Percentiles rank a stretch among this genome's conserved stretches.
phyloP scores from a whole-genome alignment of 2,329 filamentous ascomycete genomes.

The Arthrobotrys megalospora region DNA sequence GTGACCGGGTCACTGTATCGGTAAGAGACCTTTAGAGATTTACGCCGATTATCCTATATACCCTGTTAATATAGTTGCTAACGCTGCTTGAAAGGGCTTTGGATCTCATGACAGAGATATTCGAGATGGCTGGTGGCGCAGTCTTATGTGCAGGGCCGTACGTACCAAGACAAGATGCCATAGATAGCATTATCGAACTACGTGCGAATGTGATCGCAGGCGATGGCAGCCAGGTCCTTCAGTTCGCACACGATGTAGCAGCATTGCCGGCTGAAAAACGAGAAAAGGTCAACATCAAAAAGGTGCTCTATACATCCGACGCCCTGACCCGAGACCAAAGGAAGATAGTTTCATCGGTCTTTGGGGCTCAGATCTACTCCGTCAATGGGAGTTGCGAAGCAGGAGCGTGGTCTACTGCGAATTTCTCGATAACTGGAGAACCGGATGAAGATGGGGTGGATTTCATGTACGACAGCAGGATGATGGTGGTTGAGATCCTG shows the following conservation, averaged over 20 bases:
- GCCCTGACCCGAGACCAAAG: slow-evolving; percentile 66
- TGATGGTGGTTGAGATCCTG: slow-evolving; percentile 67
- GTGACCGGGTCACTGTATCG: slow-evolving; percentile 67
- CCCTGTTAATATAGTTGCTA: neutral
- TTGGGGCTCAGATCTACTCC: slow-evolving; percentile 66
- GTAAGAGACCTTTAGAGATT: slow-evolving; percentile 61
- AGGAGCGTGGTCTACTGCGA: slow-evolving; percentile 67
- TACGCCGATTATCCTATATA: neutral
- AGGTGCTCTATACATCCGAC: slow-evolving; percentile 70
- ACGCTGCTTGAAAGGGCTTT: slow-evolving; percentile 63
- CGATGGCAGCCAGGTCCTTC: slow-evolving; percentile 67
- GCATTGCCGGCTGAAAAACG: slow-evolving; percentile 63
- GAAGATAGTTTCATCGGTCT: slow-evolving; percentile 63
- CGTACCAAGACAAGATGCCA: slow-evolving; percentile 63
- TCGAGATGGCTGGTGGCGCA: slow-evolving; percentile 69
- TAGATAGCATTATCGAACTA: slow-evolving; percentile 65
- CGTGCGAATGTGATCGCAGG: slow-evolving; percentile 67
- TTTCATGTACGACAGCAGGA: slow-evolving; percentile 68
- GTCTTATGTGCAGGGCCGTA: slow-evolving; percentile 66
- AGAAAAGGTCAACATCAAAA: slow-evolving; percentile 66
- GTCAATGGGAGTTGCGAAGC: slow-evolving; percentile 69
- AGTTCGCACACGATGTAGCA: slow-evolving; percentile 67
- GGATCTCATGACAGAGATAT: slow-evolving; percentile 68
- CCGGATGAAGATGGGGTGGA: slow-evolving; percentile 64
- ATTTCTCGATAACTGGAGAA: slow-evolving; percentile 64